These are phyloP conservation scores for Lentinula lateritia DNA, from an alignment of 768 basidiomycete genomes.

Conservation along the genomic window DNA sequence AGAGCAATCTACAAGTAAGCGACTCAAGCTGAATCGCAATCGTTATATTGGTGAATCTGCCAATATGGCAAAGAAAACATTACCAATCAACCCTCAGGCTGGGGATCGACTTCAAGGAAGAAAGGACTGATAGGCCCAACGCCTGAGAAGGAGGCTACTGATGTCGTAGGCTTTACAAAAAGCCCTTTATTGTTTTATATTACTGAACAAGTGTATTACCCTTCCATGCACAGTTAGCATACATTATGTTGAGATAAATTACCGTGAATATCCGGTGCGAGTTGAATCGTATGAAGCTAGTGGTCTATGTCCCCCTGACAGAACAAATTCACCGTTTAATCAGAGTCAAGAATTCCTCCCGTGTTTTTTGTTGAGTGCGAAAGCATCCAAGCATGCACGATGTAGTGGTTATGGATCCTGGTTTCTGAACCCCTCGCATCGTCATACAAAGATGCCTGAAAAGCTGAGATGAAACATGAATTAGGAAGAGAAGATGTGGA, in stretches of 20 bases:
- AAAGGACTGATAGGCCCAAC: constrained; percentile 38
- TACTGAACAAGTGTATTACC: not conserved
- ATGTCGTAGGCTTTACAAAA: not conserved
- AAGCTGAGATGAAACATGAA: constrained; percentile 7
- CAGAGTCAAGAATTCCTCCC: constrained; percentile 91
- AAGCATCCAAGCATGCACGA: constrained; percentile 99
- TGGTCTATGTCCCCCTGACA: not conserved
- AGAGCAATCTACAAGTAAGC: constrained; percentile 4
- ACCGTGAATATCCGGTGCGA: constrained; percentile 23
- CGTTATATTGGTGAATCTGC: constrained; percentile 2
- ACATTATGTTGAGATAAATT: constrained; percentile 10
- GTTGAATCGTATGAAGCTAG: constrained; percentile 37
- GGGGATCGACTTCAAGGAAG: constrained; percentile 53
- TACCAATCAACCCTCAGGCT: constrained; percentile 48
- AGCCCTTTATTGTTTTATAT: constrained; percentile 8
- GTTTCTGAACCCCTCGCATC: constrained; percentile 99
- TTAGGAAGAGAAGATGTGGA: constrained; percentile 7
- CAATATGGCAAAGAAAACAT: constrained; percentile 4
- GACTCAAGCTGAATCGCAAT: constrained; percentile 4
- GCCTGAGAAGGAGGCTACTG: not conserved
- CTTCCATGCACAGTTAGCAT: not conserved
- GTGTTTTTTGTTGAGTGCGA: constrained; percentile 96
- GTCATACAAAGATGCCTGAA: constrained; percentile 96
- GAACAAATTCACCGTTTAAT: constrained; percentile 46
- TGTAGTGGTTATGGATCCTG: constrained; percentile 90